These are phyloP conservation scores for Mortierella claussenii DNA, from an alignment of 192 early-diverging fungal genomes.

Conservation along the genomic window DNA sequence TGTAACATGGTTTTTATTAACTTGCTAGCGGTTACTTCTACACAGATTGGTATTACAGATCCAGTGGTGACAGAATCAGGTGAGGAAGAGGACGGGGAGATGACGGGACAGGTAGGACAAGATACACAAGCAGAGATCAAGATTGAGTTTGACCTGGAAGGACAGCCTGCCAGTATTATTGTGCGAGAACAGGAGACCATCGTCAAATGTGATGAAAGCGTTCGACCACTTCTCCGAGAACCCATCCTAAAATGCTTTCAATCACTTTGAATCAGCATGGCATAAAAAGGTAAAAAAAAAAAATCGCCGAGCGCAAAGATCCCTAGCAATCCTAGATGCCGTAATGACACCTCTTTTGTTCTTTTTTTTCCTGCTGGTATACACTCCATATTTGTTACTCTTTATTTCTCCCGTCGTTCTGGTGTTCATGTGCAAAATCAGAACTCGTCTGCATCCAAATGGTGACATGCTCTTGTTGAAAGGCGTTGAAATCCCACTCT, in stretches of 20 bases:
- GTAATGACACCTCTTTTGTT: too few relatives aligned
- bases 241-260: conserved; percentile 45
- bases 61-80: conserved; percentile 23
- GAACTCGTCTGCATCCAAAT: conserved; percentile 24
- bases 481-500: conserved; percentile 40
- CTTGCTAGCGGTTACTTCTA: neutral
- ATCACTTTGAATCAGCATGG: conserved; percentile 30
- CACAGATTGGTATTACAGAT: conserved; percentile 35
- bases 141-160: conserved; percentile 39
- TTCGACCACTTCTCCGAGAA: conserved; percentile 27
- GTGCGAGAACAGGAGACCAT: conserved; percentile 33
- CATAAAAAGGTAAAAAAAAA: too few relatives aligned
- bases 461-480: conserved; percentile 23
- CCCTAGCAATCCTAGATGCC: too few relatives aligned
- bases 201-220: conserved; percentile 38
- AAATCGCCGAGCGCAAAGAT: too few relatives aligned
- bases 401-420: too few relatives aligned
- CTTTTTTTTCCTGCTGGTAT: too few relatives aligned
- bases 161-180: conserved; percentile 22
- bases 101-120: neutral
- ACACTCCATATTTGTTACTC: too few relatives aligned
- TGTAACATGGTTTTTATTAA: neutral
- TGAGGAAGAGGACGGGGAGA: neutral
- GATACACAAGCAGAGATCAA: conserved; percentile 35
- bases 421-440: conserved; percentile 12